Conservation (phyloP, 768 basidiomycete genomes). For the Amanita thiersii region DNA sequence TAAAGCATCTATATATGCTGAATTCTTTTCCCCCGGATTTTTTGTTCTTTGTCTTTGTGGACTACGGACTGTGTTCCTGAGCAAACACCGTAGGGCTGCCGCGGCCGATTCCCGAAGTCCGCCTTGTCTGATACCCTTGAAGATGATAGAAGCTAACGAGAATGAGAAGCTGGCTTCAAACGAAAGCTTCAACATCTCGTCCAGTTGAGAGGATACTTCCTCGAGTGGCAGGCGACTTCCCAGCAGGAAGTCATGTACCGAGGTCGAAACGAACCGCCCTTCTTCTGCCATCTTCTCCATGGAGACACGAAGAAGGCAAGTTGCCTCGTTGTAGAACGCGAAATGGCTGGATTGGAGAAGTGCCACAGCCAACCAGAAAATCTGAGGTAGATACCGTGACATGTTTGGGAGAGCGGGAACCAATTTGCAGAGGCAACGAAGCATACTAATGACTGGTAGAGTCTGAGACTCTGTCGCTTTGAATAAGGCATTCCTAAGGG, state of each 20-base stretch:
- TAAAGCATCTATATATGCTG: conserved; percentile 51
- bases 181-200: conserved; percentile 62
- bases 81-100: conserved; percentile 50
- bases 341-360: conserved; percentile 73
- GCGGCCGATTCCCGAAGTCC: conserved; percentile 55
- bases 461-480: conserved; percentile 67
- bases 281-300: conserved; percentile 57
- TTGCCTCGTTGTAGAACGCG: conserved; percentile 61
- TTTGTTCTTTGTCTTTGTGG: conserved; percentile 19
- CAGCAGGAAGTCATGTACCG: conserved; percentile 51
- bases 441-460: conserved; percentile 75
- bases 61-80: conserved; percentile 50
- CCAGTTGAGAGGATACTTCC: conserved; percentile 63
- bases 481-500: conserved; percentile 64
- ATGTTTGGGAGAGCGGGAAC: conserved; percentile 60
- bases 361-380: conserved; percentile 87
- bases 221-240: conserved; percentile 58
- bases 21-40: conserved; percentile 30
- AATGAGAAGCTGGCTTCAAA: conserved; percentile 79
- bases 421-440: conserved; percentile 75
- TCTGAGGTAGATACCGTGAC: conserved; percentile 63
- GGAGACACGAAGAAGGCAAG: conserved; percentile 55
- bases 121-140: conserved; percentile 77
- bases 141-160: conserved; percentile 72
- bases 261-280: conserved; percentile 44